These are phyloP conservation scores for Spathaspora girioi DNA, from an alignment of 805 yeast genomes.

Conservation along the genomic window DNA sequence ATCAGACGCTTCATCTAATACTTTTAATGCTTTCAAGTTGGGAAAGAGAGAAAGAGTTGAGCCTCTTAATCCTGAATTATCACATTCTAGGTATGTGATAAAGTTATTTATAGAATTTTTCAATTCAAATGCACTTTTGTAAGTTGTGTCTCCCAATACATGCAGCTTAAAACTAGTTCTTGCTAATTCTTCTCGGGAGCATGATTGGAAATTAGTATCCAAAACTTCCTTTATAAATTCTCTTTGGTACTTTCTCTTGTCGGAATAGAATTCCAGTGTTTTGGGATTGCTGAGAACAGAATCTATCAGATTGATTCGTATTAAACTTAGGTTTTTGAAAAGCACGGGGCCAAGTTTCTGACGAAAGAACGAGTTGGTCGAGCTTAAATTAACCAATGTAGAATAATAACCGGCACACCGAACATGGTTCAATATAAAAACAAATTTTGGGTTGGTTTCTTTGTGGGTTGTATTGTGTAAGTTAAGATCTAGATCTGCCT, in stretches of 20 bases:
- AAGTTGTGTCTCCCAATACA: constrained; percentile 10
- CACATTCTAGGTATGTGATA: constrained; percentile 22
- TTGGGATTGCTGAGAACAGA: constrained; percentile 20
- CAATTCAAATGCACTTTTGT: constrained; percentile 14
- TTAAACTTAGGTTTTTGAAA: constrained; percentile 20
- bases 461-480: neutral
- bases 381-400: constrained; percentile 16
- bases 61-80: constrained; percentile 12
- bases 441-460: constrained; percentile 4
- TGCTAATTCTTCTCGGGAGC: constrained; percentile 17
- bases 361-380: constrained; percentile 22
- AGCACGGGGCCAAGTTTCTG: constrained; percentile 15
- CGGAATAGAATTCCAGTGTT: constrained; percentile 17
- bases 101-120: constrained; percentile 14
- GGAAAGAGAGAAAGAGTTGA: constrained; percentile 16
- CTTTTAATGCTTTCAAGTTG: constrained; percentile 14
- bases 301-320: constrained; percentile 25
- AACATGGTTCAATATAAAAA: constrained; percentile 8
- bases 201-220: constrained; percentile 10
- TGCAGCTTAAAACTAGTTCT: constrained; percentile 12
- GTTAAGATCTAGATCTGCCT: constrained; percentile 6
- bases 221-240: constrained; percentile 18
- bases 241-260: constrained; percentile 13
- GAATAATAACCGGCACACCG: constrained; percentile 6
- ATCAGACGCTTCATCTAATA: constrained; percentile 14